These are phyloP conservation scores for Tetrapisispora fleetii DNA, from an alignment of 805 yeast species.

Conservation along the genomic window DNA sequence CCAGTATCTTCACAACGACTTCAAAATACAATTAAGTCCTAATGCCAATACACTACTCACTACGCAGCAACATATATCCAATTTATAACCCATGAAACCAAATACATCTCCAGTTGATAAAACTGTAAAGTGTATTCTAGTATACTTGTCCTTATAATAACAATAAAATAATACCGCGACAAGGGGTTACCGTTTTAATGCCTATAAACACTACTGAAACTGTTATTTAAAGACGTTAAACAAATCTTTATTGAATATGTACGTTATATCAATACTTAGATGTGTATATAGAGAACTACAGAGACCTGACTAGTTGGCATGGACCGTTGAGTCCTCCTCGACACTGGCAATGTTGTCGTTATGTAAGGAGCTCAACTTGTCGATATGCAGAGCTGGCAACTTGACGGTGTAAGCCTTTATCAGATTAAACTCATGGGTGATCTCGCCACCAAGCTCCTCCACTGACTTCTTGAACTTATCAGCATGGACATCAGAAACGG, in stretches of 20 bases:
- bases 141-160: background rate
- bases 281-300: background rate
- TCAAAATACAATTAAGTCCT: too few species aligned
- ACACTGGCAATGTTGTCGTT: conserved; percentile 2
- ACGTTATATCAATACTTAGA: background rate
- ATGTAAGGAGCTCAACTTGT: conserved; percentile 2
- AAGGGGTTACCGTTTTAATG: too few species aligned
- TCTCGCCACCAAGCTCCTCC: conserved; percentile 32
- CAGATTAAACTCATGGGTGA: conserved; percentile 38
- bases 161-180: background rate
- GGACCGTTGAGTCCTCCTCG: conserved; percentile 5
- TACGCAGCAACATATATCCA: background rate
- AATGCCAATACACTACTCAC: too few species aligned
- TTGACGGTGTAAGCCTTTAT: conserved; percentile 39
- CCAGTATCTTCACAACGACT: too few species aligned
- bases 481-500: conserved; percentile 2
- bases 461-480: conserved; percentile 29
- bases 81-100: too few species aligned
- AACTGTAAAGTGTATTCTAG: background rate
- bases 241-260: too few species aligned
- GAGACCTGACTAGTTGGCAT: conserved; percentile 7
- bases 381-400: conserved; percentile 23
- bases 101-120: background rate
- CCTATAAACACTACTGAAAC: too few species aligned
- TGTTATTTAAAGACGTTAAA: too few species aligned